Evolutionary conservation across 176 grass and related monocot species (phyloP), one percentile per base, ranked within the genome.

Genomic region (Oryza nivara): DNA sequence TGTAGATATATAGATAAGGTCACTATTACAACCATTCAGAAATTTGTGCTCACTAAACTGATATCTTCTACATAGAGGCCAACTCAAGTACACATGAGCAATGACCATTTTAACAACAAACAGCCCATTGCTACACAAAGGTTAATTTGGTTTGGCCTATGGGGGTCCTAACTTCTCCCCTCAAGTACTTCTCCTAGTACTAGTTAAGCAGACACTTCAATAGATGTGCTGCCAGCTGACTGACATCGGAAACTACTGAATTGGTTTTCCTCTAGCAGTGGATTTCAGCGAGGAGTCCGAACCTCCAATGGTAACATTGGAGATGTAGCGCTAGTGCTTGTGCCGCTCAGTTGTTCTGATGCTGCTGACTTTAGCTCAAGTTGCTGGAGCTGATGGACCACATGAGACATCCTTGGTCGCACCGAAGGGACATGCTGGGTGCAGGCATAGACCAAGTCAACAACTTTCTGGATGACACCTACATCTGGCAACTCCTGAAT

Each of bases 361-460:
- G 86, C 85, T 34, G 87, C 85, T 32, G 88, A 90, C 83, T 91
- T 95, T 1, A 95, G 70, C 56, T 94, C 96, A 66, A 95, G 71
- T 80, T 95, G 96, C 61, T 95, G 96, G 30, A 98, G 82, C 30
- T 98, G 96, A 82, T 98, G 96, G 61, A 98, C 96, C 1, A 98
- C 96, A 67, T 98, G 96, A 0, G 93, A 95, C 96, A 98, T 98
- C 83, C 96, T 92, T 70, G 96, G 96, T 17, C 96, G 91, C 54
- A 98, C 96, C 0, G 96, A 94, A 12, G 96, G 96, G 36, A 98
- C 96, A 17, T 95, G 93, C 85, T 98, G 96, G 70, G 96, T 98
- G 91, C 96, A 98, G 38, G 91, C 75, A 7, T 98, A 98, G 7
- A 95, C 96, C 30, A 98, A 85, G 52, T 98, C 96, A 0, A 98